Evolutionary conservation across 2,329 filamentous ascomycete species (phyloP).

Genomic region (Epichloe elymi): DNA sequence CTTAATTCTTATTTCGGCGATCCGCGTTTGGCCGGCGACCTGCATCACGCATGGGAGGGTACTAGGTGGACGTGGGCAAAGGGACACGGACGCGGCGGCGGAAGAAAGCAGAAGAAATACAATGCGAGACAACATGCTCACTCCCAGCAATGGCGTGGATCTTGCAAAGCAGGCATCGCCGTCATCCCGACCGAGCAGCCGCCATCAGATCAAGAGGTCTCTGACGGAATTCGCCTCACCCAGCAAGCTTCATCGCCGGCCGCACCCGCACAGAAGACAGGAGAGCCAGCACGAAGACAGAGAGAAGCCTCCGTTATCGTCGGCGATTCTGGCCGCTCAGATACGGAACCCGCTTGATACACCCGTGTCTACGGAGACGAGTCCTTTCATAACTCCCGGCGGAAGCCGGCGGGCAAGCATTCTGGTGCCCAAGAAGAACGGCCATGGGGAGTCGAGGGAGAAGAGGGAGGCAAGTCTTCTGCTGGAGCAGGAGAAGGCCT

Average conservation of each 20-base stretch:
- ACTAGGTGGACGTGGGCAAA: not conserved
- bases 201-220: constrained; percentile 43
- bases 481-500: constrained; percentile 23
- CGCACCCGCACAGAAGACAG: constrained; percentile 20
- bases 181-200: constrained; percentile 16
- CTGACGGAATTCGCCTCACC: constrained; percentile 40
- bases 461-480: constrained; percentile 28
- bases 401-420: constrained; percentile 31
- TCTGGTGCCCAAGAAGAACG: constrained; percentile 20
- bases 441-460: constrained; percentile 22
- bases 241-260: constrained; percentile 26
- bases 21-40: not conserved
- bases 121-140: constrained; percentile 6
- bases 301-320: constrained; percentile 7
- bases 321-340: constrained; percentile 10
- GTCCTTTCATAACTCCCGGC: constrained; percentile 29
- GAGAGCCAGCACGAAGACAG: constrained; percentile 17
- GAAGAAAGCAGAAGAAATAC: not conserved
- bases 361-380: constrained; percentile 30
- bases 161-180: not conserved
- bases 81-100: not conserved
- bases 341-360: constrained; percentile 31
- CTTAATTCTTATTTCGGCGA: not conserved
- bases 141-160: constrained; percentile 3
- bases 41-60: constrained; percentile 2